Evolutionary conservation across 371 early-diverging fungal species (phyloP), one percentile per base, ranked within the genome.

Genomic region (Cokeromyces recurvatus): DNA sequence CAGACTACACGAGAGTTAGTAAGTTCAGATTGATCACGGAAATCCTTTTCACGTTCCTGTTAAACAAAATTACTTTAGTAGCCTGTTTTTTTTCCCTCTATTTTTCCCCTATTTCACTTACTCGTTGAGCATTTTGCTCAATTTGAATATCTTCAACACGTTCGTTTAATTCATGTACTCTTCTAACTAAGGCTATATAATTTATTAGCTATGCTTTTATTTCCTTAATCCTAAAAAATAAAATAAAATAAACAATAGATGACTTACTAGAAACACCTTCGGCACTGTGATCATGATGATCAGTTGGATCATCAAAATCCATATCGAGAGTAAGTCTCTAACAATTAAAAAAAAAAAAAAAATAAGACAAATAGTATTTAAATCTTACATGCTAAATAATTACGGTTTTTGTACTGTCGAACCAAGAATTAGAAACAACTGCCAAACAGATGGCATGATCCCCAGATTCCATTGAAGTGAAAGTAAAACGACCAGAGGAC

Each of bases 91-190:
- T n/a, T n/a, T n/a, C n/a, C n/a, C n/a, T n/a, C n/a, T n/a, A n/a
- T n/a, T n/a, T n/a, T n/a, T n/a, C n/a, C n/a, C n/a, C n/a, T n/a
- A n/a, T n/a, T n/a, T 9, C 14, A 77, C 80, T 68, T 82, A 89
- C 91, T 45, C 90, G 73, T 73, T 94, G 95, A 66, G 86, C 90
- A 38, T 79, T 71, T 71, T 94, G 94, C 64, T 97, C 96, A 34
- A 87, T 74, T 46, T 86, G 80, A 62, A 96, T 91, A 64, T 85
- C 87, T 48, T 78, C 71, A 32, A 94, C 81, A 49, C 87, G 86
- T 47, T 77, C 66, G 63, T 89, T 95, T 55, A 95, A 74, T 32
- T 91, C 90, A 44, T 84, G 82, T 27, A 93, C 78, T 37, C 81
- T 79, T 48, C 59, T 69, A 11, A 84, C 77, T 40, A 95, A 59